Base-by-base conservation (phyloP, 2,329 filamentous ascomycete species). In the Allantophomopsis cytisporea region DNA sequence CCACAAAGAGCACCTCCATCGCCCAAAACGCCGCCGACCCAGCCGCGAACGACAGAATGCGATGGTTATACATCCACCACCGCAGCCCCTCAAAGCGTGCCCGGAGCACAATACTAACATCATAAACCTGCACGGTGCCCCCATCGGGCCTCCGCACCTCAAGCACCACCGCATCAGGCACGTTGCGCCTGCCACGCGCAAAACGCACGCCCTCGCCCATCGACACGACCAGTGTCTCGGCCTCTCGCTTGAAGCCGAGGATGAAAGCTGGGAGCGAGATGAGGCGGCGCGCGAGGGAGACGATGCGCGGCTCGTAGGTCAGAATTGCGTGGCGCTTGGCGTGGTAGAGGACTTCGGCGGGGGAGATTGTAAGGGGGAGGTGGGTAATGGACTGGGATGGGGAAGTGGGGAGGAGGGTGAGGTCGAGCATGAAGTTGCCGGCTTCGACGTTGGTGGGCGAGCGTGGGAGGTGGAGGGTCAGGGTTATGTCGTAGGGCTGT, bases 361-460 rank as follows among this genome's bases (percentile, higher is more conserved):
- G 14, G 11, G 16, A 10, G 31, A 17, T 17, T 34, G 6, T 39
- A 37, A 16, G 5, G 42, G 33, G 30, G 45, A 36, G 16, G 2
- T 16, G 5, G 18, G n/a, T 2, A 20, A 17, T 16, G 41, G 15
- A 7, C 5, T 3, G 23, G 11, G 23, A 8, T 38, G 47, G n/a
- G 8, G 45, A 43, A 13, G 47, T 17, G 5, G 23, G 23, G 23
- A 83, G 69, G 38, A 94, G 71, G 43, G 76, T 72, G 13, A 94
- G 63, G 36, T 83, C 80, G 14, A 96, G 65, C 91, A 98, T 98
- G 66, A 95, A 96, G 62, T 96, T 96, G 20, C 91, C 91, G 12
- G 73, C 72, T 2, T 71, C 72, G 16, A 83, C 61, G 52, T 98
- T 98, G 2, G 69, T 60, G 0, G 76, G 77, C 2, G 85, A 91